Evolutionary conservation across 345 rosid genomes (phyloP).

Genomic region (Laguncularia racemosa): DNA sequence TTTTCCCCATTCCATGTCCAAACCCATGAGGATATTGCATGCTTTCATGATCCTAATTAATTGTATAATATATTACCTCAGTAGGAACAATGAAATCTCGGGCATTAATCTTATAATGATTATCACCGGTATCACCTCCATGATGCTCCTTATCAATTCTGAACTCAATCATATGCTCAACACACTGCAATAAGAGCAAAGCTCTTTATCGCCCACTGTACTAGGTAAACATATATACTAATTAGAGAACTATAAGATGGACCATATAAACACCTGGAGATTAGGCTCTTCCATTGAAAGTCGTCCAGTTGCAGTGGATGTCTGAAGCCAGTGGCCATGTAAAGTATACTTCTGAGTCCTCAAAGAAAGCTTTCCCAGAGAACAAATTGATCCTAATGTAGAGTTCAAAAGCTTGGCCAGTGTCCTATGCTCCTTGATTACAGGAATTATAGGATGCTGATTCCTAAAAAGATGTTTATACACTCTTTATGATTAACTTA

Average conservation of each 20-base stretch:
- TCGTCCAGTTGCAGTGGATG: constrained; percentile 94
- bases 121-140: constrained; percentile 32
- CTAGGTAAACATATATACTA: background rate
- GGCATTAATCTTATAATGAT: constrained; percentile 57
- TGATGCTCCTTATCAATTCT: constrained; percentile 29
- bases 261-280: constrained; percentile 64
- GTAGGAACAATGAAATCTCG: constrained; percentile 87
- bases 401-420: constrained; percentile 81
- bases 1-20: too few species aligned
- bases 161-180: constrained; percentile 84
- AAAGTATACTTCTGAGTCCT: constrained; percentile 64
- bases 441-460: constrained; percentile 84
- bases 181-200: constrained; percentile 50
- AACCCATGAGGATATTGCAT: background rate
- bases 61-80: constrained; percentile 44
- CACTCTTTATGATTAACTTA: background rate
- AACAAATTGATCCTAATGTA: constrained; percentile 86
- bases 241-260: background rate
- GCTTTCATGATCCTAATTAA: constrained; percentile 4
- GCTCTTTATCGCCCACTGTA: background rate
- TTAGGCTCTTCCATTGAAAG: constrained; percentile 99
- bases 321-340: constrained; percentile 95
- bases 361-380: constrained; percentile 61
- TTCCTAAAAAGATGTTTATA: constrained; percentile 36
- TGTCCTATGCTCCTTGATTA: constrained; percentile 87